phyloP scores from a whole-genome alignment of 805 yeast species.

The Ogataea allantospora region DNA sequence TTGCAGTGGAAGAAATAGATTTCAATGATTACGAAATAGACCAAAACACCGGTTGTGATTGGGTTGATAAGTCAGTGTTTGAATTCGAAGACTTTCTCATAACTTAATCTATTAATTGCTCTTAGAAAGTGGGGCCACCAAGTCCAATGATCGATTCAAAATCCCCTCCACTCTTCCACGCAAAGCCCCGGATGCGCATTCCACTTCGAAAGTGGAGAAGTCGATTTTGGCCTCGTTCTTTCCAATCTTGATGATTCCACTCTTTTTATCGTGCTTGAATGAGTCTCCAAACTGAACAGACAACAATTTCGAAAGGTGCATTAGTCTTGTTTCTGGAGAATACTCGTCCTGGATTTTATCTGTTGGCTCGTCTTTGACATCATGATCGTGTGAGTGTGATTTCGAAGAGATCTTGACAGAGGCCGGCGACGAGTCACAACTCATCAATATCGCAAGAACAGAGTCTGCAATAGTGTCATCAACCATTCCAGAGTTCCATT shows the following conservation, averaged over 20 bases:
- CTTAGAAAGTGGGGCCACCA: constrained; percentile 79
- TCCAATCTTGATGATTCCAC: constrained; percentile 71
- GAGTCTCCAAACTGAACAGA: constrained; percentile 88
- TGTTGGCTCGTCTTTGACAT: constrained; percentile 15
- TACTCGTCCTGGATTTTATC: constrained; percentile 20
- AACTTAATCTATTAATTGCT: constrained; percentile 3
- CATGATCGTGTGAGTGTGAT: constrained; percentile 38
- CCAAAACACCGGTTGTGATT: constrained; percentile 55
- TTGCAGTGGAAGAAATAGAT: constrained; percentile 25
- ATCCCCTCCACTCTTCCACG: constrained; percentile 82
- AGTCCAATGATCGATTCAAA: constrained; percentile 68
- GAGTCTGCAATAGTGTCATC: constrained; percentile 95
- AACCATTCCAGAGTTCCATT: constrained; percentile 87
- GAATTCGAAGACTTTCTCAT: constrained; percentile 36
- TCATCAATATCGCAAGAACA: constrained; percentile 81
- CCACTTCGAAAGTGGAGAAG: constrained; percentile 61
- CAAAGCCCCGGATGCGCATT: constrained; percentile 70
- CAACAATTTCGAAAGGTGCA: constrained; percentile 60
- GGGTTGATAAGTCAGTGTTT: constrained; percentile 50
- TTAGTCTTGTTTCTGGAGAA: constrained; percentile 40
- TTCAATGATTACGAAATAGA: constrained; percentile 26
- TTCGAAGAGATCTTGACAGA: constrained; percentile 83
- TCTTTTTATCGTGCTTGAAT: constrained; percentile 41
- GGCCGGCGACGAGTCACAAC: constrained; percentile 93
- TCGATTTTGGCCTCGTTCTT: constrained; percentile 69